Evolutionary conservation across 1,139 yeast genomes (phyloP), one percentile per base, ranked within the genome.

Genomic region (Wickerhamomyces sp.): DNA sequence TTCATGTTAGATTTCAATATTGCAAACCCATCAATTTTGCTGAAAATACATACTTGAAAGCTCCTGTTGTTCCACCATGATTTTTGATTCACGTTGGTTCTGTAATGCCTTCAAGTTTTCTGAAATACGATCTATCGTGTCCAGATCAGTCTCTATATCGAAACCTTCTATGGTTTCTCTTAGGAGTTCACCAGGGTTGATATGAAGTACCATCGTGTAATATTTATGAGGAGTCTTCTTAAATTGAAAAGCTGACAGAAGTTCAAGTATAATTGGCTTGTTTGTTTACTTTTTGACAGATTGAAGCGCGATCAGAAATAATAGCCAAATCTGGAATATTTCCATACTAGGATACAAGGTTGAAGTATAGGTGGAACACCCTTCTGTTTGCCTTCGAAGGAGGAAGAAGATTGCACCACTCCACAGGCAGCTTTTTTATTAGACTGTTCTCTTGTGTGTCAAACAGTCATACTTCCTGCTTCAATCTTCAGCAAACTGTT

Each of bases 131-230:
- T 76, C 78, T 4, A 79, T 62, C 2, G 77, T 71, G 27, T 66
- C 65, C 26, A 78, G 55, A 54, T 81, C 87, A 5, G 80, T 78
- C 48, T 75, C 73, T 6, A 76, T 69, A 43, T 75, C 78, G 47
- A 78, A 75, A 18, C 73, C 71, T 27, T 76, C 78, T 11, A 71
- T 64, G 2, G 77, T 69, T 29, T 69, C 65, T 42, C 69, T 65
- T 23, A 72, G 59, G 32, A 72, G 61, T 34, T 66, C 69, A 37
- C 70, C 71, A 2, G 73, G 72, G 31, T 66, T 63, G 31, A 63
- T 71, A 44, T 66, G 62, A 32, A 64, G 54, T 67, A 65, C 62
- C 27, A 34, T 46, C 15, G 8, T n/a, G 13, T 10, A 10, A 7
- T 6, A 7, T 27, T 36, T 14, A 3, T n/a, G 30, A 29, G 13